Evolutionary conservation across 164 flowering plant genomes (phyloP).

Genomic region (Vitis amurensis): DNA sequence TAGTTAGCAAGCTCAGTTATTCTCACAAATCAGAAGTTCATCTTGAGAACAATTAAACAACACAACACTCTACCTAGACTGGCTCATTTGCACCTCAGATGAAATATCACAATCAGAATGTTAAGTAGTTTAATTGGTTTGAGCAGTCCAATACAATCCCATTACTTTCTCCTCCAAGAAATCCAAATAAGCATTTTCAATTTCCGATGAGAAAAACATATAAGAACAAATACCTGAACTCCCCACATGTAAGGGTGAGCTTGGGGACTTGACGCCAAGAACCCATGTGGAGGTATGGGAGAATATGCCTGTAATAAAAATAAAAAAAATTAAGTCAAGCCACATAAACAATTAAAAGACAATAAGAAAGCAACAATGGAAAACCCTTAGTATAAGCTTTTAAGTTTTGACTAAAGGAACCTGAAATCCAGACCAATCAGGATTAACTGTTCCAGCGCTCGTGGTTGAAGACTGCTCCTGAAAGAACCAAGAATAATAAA

Average conservation of each 20-base stretch:
- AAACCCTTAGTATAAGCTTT: background rate
- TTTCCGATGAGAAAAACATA: background rate
- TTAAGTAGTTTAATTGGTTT: background rate
- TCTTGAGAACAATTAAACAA: background rate
- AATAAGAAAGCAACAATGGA: background rate
- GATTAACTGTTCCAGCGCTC: conserved; percentile 51
- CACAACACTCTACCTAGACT: background rate
- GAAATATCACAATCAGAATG: background rate
- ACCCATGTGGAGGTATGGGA: conserved; percentile 85
- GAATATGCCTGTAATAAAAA: conserved; percentile 72
- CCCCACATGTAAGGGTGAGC: conserved; percentile 99
- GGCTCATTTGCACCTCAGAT: background rate
- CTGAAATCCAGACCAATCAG: conserved; percentile 96
- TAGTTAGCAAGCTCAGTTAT: too few species aligned
- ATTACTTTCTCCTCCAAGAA: background rate
- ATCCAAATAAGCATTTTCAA: background rate
- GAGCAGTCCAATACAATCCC: background rate
- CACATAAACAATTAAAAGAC: background rate
- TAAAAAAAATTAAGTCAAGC: background rate
- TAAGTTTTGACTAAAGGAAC: conserved; percentile 26
- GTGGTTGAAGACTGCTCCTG: conserved; percentile 72
- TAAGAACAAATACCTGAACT: conserved; percentile 64
- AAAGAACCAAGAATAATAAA: conserved; percentile 6
- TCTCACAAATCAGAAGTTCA: background rate
- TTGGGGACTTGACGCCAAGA: conserved; percentile 88